A percentile compares a stretch with the other conserved stretches of the same genome.
These are phyloP conservation scores for Roridomyces roridus DNA, from an alignment of 768 basidiomycete species.

Conservation along the genomic window DNA sequence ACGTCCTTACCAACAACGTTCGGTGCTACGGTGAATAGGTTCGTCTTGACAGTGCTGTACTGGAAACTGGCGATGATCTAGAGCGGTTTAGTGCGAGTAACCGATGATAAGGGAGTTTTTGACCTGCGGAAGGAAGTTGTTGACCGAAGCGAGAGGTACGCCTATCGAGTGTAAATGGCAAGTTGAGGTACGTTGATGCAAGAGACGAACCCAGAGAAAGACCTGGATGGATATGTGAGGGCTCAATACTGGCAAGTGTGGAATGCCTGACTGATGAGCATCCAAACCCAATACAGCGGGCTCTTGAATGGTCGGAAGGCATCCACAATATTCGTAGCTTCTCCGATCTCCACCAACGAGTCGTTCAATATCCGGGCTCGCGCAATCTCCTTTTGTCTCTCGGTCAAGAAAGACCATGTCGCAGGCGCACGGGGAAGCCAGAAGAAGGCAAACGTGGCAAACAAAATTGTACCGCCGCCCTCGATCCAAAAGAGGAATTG, in stretches of 20 bases:
- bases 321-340: conserved; percentile 46
- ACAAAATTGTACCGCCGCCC: conserved; percentile 47
- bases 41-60: conserved; percentile 49
- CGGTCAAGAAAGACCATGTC: conserved; percentile 45
- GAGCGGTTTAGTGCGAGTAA: conserved; percentile 44
- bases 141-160: conserved; percentile 57
- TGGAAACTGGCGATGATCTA: conserved; percentile 23
- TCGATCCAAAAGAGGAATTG: conserved; percentile 61
- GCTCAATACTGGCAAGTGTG: neutral
- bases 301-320: conserved; percentile 51
- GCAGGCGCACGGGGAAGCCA: conserved; percentile 52
- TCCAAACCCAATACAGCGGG: conserved; percentile 56
- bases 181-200: neutral
- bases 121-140: conserved; percentile 57
- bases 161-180: conserved; percentile 28
- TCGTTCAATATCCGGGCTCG: conserved; percentile 50
- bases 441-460: conserved; percentile 52
- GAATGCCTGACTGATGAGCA: conserved; percentile 40
- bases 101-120: conserved; percentile 32
- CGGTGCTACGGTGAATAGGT: conserved; percentile 59
- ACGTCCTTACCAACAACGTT: conserved; percentile 45
- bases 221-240: neutral
- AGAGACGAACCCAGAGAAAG: conserved; percentile 17
- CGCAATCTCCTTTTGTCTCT: conserved; percentile 47
- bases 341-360: conserved; percentile 50